Conservation (phyloP, 371 early-diverging fungal genomes). For the Dentiscutata heterogama region DNA sequence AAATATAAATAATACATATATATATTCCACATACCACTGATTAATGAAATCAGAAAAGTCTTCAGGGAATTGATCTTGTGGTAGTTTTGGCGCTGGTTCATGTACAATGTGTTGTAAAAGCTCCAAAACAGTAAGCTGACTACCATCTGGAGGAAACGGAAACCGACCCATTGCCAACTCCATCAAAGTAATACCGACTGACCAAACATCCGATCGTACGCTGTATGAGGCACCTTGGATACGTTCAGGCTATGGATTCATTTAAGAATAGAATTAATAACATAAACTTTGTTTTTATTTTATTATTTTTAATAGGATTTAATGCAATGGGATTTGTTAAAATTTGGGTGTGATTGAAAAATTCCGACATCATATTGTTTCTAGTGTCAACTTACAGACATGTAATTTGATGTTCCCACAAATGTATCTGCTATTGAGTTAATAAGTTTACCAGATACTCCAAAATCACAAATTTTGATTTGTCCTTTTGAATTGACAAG, state of each 20-base stretch:
- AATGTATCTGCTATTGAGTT: constrained; percentile 91
- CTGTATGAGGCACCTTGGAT: constrained; percentile 93
- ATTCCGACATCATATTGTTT: neutral
- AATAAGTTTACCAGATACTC: constrained; percentile 84
- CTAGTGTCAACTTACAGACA: constrained; percentile 76
- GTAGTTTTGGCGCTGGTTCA: constrained; percentile 89
- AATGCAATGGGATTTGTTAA: neutral
- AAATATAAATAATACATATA: neutral
- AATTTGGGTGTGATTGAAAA: neutral
- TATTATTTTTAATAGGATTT: neutral
- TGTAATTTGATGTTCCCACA: constrained; percentile 92
- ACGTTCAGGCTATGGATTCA: constrained; percentile 85
- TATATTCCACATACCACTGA: constrained; percentile 65
- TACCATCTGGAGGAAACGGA: constrained; percentile 87
- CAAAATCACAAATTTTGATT: constrained; percentile 93
- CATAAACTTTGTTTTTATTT: neutral
- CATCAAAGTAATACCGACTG: constrained; percentile 91
- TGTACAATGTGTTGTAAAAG: constrained; percentile 93
- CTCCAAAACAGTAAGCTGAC: constrained; percentile 87
- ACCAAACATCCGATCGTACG: constrained; percentile 96
- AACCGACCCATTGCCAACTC: constrained; percentile 93
- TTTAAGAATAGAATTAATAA: constrained; percentile 15
- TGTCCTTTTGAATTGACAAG: constrained; percentile 82
- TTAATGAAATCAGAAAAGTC: constrained; percentile 85
- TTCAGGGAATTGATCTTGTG: constrained; percentile 72